Evolutionary conservation across 148 eudicot genomes (phyloP), one percentile per base, ranked within the genome.

Genomic region (Agrostemma githago): DNA sequence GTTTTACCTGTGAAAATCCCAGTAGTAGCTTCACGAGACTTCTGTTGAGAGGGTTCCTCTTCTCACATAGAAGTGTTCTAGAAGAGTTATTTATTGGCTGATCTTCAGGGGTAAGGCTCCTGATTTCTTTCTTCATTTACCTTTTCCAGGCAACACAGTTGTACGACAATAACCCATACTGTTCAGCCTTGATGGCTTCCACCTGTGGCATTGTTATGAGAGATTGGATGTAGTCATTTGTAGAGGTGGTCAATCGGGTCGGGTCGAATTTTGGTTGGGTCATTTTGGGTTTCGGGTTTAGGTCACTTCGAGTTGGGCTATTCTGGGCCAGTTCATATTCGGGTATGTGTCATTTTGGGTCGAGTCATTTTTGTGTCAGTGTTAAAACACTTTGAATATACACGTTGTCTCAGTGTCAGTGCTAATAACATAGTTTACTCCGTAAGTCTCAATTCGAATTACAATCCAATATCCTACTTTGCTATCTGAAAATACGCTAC

Each of bases 11-110:
- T 5, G 46, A 19, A 38, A 64, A 39, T 39, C 8, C 3, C 43
- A 38, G 68, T 64, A 17, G 44, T 20, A 51, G 56, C 56, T 12
- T 51, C 56, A 10, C 11, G 56, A 10, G 3, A 51, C 56, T 51
- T 51, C 56, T 48, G 54, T 48, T 48, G 14, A 51, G 66, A 62
- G 37, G 37, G 15, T 62, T 62, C 12, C 20, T 16, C 48, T 39
- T 66, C n/a, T 40, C 46, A 16, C 46, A 38, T 15, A 6, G 56
- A 66, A 66, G 39, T 66, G 69, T 66, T 66, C 46, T 15, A 9
- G 20, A 66, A 66, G 69, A 66, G 69, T 40, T 39, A 26, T 66
- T 10, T 66, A 66, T 51, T 66, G 69, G 48, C 46, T 39, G 69
- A 66, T 66, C 14, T 66, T 66, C 48, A 66, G 16, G 16, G 69